phyloP scores from a whole-genome alignment of 192 early-diverging fungal species.

The Rhizophagus clarus region DNA sequence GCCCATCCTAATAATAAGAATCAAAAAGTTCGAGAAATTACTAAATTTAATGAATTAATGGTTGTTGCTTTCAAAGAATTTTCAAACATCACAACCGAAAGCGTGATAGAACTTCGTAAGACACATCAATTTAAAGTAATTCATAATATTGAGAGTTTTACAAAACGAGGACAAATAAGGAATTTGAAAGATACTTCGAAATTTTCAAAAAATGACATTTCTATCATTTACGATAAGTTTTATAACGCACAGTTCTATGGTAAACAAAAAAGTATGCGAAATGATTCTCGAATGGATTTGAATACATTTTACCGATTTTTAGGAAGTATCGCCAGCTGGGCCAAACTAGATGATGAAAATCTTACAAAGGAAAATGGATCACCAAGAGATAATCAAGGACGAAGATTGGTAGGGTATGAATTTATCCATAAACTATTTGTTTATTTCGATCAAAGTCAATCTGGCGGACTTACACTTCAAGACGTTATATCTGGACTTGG shows the following conservation, averaged over 20 bases:
- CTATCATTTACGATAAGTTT: slow-evolving; percentile 87
- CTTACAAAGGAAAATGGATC: slow-evolving; percentile 34
- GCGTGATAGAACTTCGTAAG: slow-evolving; percentile 78
- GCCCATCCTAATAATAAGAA: slow-evolving; percentile 62
- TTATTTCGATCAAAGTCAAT: slow-evolving; percentile 54
- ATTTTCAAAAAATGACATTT: slow-evolving; percentile 86
- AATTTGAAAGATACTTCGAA: slow-evolving; percentile 72
- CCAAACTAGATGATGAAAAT: slow-evolving; percentile 46
- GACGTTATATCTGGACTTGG: slow-evolving; percentile 80
- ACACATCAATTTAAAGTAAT: slow-evolving; percentile 88
- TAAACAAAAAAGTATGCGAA: slow-evolving; percentile 40
- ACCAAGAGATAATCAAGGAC: slow-evolving; percentile 35
- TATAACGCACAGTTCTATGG: slow-evolving; percentile 78
- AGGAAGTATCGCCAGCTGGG: slow-evolving; percentile 70
- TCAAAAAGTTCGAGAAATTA: slow-evolving; percentile 58
- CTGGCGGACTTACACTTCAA: slow-evolving; percentile 69
- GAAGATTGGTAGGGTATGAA: slow-evolving; percentile 38
- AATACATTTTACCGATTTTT: slow-evolving; percentile 78
- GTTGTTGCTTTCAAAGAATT: slow-evolving; percentile 90
- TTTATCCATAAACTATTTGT: slow-evolving; percentile 50
- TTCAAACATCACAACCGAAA: slow-evolving; percentile 72
- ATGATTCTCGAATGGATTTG: slow-evolving; percentile 62
- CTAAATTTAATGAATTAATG: slow-evolving; percentile 92
- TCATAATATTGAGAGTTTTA: slow-evolving; percentile 90
- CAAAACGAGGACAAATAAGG: slow-evolving; percentile 86